Base-by-base conservation (phyloP, 495 filamentous ascomycete genomes). In the Entonaema liquescens region DNA sequence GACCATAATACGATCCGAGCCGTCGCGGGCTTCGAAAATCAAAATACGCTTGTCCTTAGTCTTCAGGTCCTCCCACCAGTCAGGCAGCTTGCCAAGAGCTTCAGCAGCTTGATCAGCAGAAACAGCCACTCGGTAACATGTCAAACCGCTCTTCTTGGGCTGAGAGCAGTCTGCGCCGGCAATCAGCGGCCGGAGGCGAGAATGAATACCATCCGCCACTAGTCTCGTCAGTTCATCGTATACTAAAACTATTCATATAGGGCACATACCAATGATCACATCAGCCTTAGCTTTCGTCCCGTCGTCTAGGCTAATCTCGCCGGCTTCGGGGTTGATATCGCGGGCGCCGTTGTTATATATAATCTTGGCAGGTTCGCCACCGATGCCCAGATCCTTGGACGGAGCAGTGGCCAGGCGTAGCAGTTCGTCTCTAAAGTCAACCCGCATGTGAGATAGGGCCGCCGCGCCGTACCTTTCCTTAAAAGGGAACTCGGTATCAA, bases 121-220 rank as follows among this genome's bases (percentile, higher is more conserved):
- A 17, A 88, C 78, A 11, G 85, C 70, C 53, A 85, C 81, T 15
- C 86, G 84, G 68, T 85, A 88, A 5, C 84, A 85, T 19, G 83
- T 76, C 52, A 88, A 79, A 0, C 86, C 86, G 5, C 83, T 86
- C 57, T 81, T 76, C n/a, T 71, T 72, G 2, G 82, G 81, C 0
- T 74, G 77, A 53, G 79, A 75, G 21, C 73, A 66, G 8, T 78
- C 67, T 0, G 78, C 77, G 40, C 80, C 68, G 33, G 84, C 62
- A 8, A 81, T 67, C 25, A 47, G 67, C n/a, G 80, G 77, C 23
- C 83, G 74, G 59, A 80, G 76, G 31, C 70, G 65, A 9, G 83
- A 86, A 65, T 85, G 84, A 26, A 87, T 78, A 0, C 86, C 86
- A 71, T 88, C 86, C 17, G 83, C 81, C 13, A 67, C 74, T 76